Evolutionary conservation across 2,329 filamentous ascomycete species (phyloP).

Genomic region (Botrytis medusae): DNA sequence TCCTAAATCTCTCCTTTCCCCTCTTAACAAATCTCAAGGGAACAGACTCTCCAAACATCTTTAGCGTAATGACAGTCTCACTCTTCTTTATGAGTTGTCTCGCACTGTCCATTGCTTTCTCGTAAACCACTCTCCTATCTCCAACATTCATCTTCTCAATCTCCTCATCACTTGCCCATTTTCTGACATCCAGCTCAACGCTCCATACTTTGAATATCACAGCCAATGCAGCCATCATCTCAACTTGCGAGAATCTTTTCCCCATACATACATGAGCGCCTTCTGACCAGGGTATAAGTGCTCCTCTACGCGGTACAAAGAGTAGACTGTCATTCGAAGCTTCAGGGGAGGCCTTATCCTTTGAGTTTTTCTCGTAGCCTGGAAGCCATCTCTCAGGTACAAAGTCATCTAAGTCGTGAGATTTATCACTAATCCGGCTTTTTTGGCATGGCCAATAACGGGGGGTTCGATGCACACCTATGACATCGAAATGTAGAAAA

Average conservation of each 20-base stretch:
- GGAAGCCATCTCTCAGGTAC: slow-evolving; percentile 56
- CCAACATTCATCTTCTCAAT: slow-evolving; percentile 18
- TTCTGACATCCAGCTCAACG: slow-evolving; percentile 28
- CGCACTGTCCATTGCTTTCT: slow-evolving; percentile 24
- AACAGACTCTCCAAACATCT: slow-evolving; percentile 23
- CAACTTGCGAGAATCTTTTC: slow-evolving; percentile 39
- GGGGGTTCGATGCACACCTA: slow-evolving; percentile 52
- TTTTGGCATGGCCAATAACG: slow-evolving; percentile 50
- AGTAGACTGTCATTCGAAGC: neutral
- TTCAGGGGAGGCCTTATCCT: neutral
- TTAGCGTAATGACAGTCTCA: slow-evolving; percentile 24
- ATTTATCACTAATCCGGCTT: slow-evolving; percentile 21
- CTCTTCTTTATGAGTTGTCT: slow-evolving; percentile 19
- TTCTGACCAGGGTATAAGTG: slow-evolving; percentile 37
- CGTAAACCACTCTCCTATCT: slow-evolving; percentile 23
- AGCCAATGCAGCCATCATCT: slow-evolving; percentile 36
- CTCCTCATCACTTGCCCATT: slow-evolving; percentile 29
- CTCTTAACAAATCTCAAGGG: slow-evolving; percentile 27
- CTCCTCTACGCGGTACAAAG: slow-evolving; percentile 24
- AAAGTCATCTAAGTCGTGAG: slow-evolving; percentile 44
- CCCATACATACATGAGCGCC: slow-evolving; percentile 42
- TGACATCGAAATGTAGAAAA: slow-evolving; percentile 47
- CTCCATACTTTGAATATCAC: slow-evolving; percentile 25
- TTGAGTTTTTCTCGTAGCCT: neutral
- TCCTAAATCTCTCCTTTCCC: slow-evolving; percentile 26